Evolutionary conservation across 352 stramenopile genomes (phyloP), one percentile per base, ranked within the genome.

Genomic region (Phytophthora europaea): DNA sequence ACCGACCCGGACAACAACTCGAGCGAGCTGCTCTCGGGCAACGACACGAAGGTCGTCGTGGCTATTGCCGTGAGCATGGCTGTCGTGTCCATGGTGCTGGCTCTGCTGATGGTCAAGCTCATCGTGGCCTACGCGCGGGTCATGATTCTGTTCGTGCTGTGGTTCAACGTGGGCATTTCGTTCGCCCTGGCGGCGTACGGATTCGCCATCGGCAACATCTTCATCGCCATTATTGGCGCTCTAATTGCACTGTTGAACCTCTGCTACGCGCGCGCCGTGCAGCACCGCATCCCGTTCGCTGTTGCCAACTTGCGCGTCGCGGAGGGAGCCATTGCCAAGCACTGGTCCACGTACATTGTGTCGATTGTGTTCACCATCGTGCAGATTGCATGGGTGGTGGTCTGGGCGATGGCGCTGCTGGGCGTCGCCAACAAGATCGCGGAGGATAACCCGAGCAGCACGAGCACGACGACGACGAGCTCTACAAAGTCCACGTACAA

Each of bases 261-360:
- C 55, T 97, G 90, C 81, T 99, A 98, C 82, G 85, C 92, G 7
- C 91, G 82, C 33, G 79, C 85, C 1, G 89, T 97, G 47, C 73
- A 89, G 88, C 66, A 97, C 80, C 90, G 93, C 43, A 98, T 99
- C 70, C 94, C 96, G 26, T 99, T 99, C 75, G 96, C 96, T 4
- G 88, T 94, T 13, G 92, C 95, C 20, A 99, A 98, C 74, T 77
- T 99, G 38, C 81, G 85, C 22, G 92, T 96, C 10, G 96, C 92
- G 1, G 84, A 95, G 28, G 87, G 85, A 13, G 95, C 95, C 5
- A 95, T 99, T 61, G 88, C 91, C 45, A 94, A 92, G 65, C 96
- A 99, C 77, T 85, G 73, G 67, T 92, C 90, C 6, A 94, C 96
- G 57, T 96, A 98, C 71, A 58, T 90, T 20, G 73, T 98, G 8